Conservation (phyloP, 768 basidiomycete species). For the Kwoniella dejecticola region DNA sequence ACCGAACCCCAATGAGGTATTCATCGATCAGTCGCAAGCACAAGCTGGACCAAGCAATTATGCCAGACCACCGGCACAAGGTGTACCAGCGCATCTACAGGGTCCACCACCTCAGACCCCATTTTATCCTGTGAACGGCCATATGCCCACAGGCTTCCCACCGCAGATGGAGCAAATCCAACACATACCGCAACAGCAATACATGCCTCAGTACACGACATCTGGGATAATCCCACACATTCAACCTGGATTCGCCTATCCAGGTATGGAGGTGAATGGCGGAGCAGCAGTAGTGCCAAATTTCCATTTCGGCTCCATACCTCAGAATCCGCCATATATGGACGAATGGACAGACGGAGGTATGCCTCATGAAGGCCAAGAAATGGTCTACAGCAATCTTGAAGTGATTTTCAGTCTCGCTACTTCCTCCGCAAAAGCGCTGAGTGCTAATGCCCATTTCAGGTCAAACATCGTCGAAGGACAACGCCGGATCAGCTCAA, state of each 20-base stretch:
- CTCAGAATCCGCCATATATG: constrained; percentile 6
- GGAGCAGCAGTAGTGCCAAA: constrained; percentile 9
- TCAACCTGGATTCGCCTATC: constrained; percentile 4
- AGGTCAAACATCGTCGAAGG: constrained; percentile 90
- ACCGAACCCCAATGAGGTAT: constrained; percentile 3
- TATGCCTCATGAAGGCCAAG: constrained; percentile 14
- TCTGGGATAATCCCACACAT: constrained; percentile 2
- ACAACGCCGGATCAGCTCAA: constrained; percentile 86
- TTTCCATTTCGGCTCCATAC: constrained; percentile 18
- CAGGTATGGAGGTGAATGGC: constrained; percentile 6
- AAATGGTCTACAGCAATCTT: constrained; percentile 25
- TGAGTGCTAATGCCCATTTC: constrained; percentile 42
- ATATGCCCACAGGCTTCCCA: constrained; percentile 5
- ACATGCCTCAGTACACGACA: constrained; percentile 8
- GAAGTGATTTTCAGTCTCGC: constrained; percentile 11
- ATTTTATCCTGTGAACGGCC: constrained; percentile 9
- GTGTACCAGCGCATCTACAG: constrained; percentile 3
- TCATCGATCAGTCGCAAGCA: constrained; percentile 6
- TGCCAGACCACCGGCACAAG: constrained; percentile 1
- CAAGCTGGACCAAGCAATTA: constrained; percentile 23
- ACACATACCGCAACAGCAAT: constrained; percentile 9
- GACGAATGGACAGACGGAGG: constrained; percentile 21
- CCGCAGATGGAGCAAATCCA: not conserved
- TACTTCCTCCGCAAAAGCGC: not conserved
- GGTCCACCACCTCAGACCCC: constrained; percentile 7